Percentiles rank a stretch among this genome's conserved stretches.
phyloP scores from a whole-genome alignment of 2,329 filamentous ascomycete genomes.

The Aspergillus calidoustus region DNA sequence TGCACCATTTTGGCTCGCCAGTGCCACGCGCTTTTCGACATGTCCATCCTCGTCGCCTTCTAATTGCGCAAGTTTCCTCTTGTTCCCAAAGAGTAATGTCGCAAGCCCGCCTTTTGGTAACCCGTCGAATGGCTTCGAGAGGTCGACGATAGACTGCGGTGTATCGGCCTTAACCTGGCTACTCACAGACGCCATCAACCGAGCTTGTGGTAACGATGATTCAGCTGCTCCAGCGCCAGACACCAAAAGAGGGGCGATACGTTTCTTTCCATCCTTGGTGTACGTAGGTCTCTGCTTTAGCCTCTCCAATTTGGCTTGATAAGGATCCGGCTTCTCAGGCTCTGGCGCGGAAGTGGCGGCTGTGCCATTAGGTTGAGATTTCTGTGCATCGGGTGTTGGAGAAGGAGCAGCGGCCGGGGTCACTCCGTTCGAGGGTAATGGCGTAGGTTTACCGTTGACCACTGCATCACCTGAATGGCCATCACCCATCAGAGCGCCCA shows the following conservation, averaged over 20 bases:
- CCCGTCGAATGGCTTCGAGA: constrained; percentile 92
- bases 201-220: constrained; percentile 86
- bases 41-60: constrained; percentile 76
- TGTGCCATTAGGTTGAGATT: constrained; percentile 43
- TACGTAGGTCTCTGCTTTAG: constrained; percentile 92
- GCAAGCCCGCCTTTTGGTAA: constrained; percentile 87
- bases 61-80: constrained; percentile 75
- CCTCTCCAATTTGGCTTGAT: constrained; percentile 64
- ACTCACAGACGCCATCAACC: constrained; percentile 77
- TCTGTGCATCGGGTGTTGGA: constrained; percentile 37
- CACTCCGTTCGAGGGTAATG: constrained; percentile 51
- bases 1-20: constrained; percentile 67
- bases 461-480: constrained; percentile 60
- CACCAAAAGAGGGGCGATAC: constrained; percentile 88
- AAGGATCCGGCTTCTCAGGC: constrained; percentile 55
- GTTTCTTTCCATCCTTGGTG: constrained; percentile 95
- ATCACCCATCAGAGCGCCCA: constrained; percentile 98
- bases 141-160: constrained; percentile 81
- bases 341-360: constrained; percentile 38
- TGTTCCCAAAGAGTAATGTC: constrained; percentile 87
- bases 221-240: constrained; percentile 86
- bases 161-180: constrained; percentile 70
- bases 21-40: constrained; percentile 62
- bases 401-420: constrained; percentile 40
- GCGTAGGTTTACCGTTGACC: constrained; percentile 51